A percentile compares a stretch with the other conserved stretches of the same genome.
These are phyloP conservation scores for Aspergillus proliferans DNA, from an alignment of 2,329 filamentous ascomycete species.

Conservation along the genomic window DNA sequence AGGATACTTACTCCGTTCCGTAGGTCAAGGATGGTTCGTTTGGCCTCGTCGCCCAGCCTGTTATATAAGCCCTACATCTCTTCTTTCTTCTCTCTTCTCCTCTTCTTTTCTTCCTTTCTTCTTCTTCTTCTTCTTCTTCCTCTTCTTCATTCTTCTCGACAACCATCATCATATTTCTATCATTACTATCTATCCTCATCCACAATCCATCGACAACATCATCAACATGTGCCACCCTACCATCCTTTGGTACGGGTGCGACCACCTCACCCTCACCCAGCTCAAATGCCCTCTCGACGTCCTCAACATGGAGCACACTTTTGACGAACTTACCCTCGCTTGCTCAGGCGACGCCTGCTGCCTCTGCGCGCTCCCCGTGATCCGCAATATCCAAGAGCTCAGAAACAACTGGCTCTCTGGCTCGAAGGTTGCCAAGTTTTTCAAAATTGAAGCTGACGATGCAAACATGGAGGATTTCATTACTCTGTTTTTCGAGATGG, in stretches of 20 bases:
- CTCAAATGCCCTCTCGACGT: conserved; percentile 4
- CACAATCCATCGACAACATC: background rate
- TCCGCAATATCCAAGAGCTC: background rate
- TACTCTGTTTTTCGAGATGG: conserved; percentile 3
- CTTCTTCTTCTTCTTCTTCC: background rate
- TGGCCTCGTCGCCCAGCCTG: background rate
- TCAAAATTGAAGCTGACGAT: background rate
- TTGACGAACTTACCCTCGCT: background rate
- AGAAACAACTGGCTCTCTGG: background rate
- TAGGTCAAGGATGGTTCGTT: background rate
- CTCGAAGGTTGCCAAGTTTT: background rate
- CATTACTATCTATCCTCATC: background rate
- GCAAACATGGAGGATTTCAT: background rate
- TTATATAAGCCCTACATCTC: background rate
- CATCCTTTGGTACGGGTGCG: conserved; percentile 3
- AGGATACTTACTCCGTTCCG: too few species aligned
- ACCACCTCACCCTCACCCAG: conserved; percentile 1
- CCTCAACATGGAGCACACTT: background rate
- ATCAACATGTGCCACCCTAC: conserved; percentile 3
- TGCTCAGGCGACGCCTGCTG: conserved; percentile 2
- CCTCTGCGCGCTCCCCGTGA: background rate
- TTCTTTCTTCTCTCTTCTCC: background rate
- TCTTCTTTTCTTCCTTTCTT: background rate
- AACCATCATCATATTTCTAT: too few species aligned
- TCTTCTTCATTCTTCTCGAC: background rate